These are phyloP conservation scores for Paxillus involutus DNA, from an alignment of 768 basidiomycete genomes.

Conservation along the genomic window DNA sequence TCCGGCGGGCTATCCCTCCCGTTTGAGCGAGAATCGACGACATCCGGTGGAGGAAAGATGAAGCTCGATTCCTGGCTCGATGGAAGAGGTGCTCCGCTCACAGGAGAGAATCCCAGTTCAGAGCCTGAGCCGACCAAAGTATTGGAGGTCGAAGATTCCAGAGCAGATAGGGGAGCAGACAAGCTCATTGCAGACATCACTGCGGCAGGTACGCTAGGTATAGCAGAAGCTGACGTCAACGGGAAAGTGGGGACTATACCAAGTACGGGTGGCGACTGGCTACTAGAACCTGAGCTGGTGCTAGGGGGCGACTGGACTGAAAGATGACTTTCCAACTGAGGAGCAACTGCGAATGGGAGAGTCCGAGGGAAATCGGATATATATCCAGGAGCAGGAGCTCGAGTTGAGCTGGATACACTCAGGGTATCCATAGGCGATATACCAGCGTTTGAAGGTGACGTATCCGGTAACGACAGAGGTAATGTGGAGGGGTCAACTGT, in stretches of 20 bases:
- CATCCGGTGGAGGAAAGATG: slow-evolving; percentile 25
- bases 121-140: slow-evolving; percentile 19
- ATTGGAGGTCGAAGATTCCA: slow-evolving; percentile 16
- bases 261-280: slow-evolving; percentile 39
- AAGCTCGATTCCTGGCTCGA: slow-evolving; percentile 22
- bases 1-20: slow-evolving; percentile 28
- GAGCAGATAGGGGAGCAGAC: slow-evolving; percentile 11
- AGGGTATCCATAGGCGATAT: slow-evolving; percentile 37
- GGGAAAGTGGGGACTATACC: slow-evolving; percentile 34
- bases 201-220: not conserved
- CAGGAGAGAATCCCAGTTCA: slow-evolving; percentile 27
- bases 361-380: slow-evolving; percentile 42
- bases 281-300: slow-evolving; percentile 23
- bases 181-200: slow-evolving; percentile 9
- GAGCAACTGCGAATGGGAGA: slow-evolving; percentile 35
- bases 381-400: slow-evolving; percentile 35
- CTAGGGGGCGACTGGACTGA: slow-evolving; percentile 21
- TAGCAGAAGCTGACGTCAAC: slow-evolving; percentile 7
- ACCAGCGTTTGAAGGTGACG: slow-evolving; percentile 32
- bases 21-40: slow-evolving; percentile 16
- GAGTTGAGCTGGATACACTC: slow-evolving; percentile 6
- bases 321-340: slow-evolving; percentile 36
- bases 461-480: slow-evolving; percentile 36
- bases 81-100: slow-evolving; percentile 2
- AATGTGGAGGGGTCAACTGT: slow-evolving; percentile 17